A percentile compares a stretch with the other conserved stretches of the same genome.
Evolutionary conservation across 2,329 filamentous ascomycete genomes (phyloP).

Genomic region (Aspergillus sp.): DNA sequence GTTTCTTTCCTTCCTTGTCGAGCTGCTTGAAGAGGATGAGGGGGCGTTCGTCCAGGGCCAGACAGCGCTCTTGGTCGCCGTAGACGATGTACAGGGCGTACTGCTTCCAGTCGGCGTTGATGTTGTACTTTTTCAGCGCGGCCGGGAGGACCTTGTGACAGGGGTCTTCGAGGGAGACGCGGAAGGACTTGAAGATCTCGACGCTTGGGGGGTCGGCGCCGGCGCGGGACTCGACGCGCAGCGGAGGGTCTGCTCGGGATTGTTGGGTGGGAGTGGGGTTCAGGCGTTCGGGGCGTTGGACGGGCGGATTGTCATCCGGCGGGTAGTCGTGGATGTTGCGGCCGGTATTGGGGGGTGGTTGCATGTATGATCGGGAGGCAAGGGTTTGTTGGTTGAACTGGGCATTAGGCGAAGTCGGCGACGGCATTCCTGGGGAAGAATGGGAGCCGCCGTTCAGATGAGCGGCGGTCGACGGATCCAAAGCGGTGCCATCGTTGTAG

Average conservation of each 20-base stretch:
- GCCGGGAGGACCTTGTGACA: constrained; percentile 96
- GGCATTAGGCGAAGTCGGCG: constrained; percentile 35
- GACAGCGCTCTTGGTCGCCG: constrained; percentile 91
- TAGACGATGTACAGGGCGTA: constrained; percentile 98
- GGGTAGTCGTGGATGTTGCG: constrained; percentile 30
- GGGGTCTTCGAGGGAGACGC: constrained; percentile 94
- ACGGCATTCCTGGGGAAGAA: constrained; percentile 39
- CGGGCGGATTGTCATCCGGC: constrained; percentile 24
- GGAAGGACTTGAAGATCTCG: constrained; percentile 98
- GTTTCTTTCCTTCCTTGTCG: constrained; percentile 93
- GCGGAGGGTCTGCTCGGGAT: constrained; percentile 24
- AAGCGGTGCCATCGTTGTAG: constrained; percentile 38
- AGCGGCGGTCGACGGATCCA: constrained; percentile 61
- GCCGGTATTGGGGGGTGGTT: constrained; percentile 18
- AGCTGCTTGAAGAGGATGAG: constrained; percentile 95
- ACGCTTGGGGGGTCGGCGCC: constrained; percentile 44
- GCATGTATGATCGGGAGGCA: constrained; percentile 35
- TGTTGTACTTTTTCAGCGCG: constrained; percentile 95
- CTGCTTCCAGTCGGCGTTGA: constrained; percentile 93
- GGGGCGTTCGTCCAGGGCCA: constrained; percentile 86
- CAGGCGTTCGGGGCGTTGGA: constrained; percentile 20
- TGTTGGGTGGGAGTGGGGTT: constrained; percentile 22
- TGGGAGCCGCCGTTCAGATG: constrained; percentile 59
- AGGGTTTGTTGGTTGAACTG: constrained; percentile 34
- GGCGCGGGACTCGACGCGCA: constrained; percentile 21